A percentile compares a stretch with the other conserved stretches of the same genome.
Conservation (phyloP, 1,284 basidiomycete species). For the Cystobasidiaceae sp. region DNA sequence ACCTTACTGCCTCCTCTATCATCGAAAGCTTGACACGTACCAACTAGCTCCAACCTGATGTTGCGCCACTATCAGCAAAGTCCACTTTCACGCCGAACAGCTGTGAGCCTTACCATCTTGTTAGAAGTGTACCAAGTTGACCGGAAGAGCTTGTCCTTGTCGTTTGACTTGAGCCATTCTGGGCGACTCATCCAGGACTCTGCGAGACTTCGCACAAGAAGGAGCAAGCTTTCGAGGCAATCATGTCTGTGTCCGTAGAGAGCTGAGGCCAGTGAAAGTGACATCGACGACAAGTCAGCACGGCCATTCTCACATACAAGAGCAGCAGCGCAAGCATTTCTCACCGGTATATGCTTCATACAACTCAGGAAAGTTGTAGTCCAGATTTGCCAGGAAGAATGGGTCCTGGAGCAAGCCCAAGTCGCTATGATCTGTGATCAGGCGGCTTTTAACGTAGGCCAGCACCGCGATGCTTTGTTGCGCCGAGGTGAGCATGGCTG, state of each 20-base stretch:
- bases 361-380: constrained; percentile 17
- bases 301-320: neutral
- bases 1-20: neutral
- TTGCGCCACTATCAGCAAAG: neutral
- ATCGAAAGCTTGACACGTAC: neutral
- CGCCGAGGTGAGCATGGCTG: constrained; percentile 5
- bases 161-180: constrained; percentile 8
- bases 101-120: constrained; percentile 15
- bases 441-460: constrained; percentile 20
- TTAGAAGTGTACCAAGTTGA: constrained; percentile 19
- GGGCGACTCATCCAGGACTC: constrained; percentile 8
- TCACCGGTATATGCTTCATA: constrained; percentile 13
- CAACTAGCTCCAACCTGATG: constrained; percentile 20
- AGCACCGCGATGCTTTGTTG: constrained; percentile 23
- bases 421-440: constrained; percentile 6
- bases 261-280: neutral
- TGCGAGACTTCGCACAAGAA: constrained; percentile 7
- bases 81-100: neutral
- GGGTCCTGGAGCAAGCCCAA: constrained; percentile 19
- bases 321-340: neutral
- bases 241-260: constrained; percentile 24
- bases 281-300: neutral
- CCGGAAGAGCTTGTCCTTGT: constrained; percentile 13
- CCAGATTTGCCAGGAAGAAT: constrained; percentile 28
- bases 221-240: constrained; percentile 24